A percentile compares a stretch with the other conserved stretches of the same genome.
Conservation (phyloP, 352 stramenopile species). For the Globisporangium echinulatum region DNA sequence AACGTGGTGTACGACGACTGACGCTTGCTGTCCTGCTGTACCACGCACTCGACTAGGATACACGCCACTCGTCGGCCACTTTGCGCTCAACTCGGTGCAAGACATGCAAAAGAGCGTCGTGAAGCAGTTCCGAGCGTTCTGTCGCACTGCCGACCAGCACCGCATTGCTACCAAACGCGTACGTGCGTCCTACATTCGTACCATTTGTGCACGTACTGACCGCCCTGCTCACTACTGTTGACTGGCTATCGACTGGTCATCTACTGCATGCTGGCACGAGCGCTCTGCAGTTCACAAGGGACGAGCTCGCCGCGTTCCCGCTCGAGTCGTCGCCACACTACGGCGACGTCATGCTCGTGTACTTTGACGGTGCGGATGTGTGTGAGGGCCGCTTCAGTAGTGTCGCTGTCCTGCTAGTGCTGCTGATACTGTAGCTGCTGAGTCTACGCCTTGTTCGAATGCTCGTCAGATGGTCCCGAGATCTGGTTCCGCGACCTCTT, state of each 20-base stretch:
- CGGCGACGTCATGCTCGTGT: slow-evolving; percentile 53
- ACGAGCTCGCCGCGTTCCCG: slow-evolving; percentile 31
- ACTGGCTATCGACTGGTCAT: not conserved
- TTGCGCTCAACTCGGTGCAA: slow-evolving; percentile 53
- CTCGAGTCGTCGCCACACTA: slow-evolving; percentile 52
- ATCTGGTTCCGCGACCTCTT: slow-evolving; percentile 63
- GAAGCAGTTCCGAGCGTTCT: slow-evolving; percentile 27
- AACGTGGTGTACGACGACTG: not conserved
- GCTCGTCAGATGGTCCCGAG: slow-evolving; percentile 28
- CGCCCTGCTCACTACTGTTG: too few relatives aligned
- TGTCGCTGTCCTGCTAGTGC: too few relatives aligned
- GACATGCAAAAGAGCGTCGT: slow-evolving; percentile 39
- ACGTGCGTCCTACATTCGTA: not conserved
- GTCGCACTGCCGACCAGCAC: slow-evolving; percentile 32
- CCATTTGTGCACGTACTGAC: too few relatives aligned
- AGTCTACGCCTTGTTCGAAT: too few relatives aligned
- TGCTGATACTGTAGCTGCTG: too few relatives aligned
- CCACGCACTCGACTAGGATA: slow-evolving; percentile 20
- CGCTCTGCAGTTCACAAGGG: slow-evolving; percentile 10
- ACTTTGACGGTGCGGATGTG: slow-evolving; percentile 19
- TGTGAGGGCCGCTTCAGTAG: too few relatives aligned
- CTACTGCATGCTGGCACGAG: not conserved
- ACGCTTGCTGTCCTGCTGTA: not conserved
- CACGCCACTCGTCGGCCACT: slow-evolving; percentile 53
- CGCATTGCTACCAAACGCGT: slow-evolving; percentile 22